Evolutionary conservation across 371 early-diverging fungal species (phyloP).

Genomic region (Apophysomyces elegans): DNA sequence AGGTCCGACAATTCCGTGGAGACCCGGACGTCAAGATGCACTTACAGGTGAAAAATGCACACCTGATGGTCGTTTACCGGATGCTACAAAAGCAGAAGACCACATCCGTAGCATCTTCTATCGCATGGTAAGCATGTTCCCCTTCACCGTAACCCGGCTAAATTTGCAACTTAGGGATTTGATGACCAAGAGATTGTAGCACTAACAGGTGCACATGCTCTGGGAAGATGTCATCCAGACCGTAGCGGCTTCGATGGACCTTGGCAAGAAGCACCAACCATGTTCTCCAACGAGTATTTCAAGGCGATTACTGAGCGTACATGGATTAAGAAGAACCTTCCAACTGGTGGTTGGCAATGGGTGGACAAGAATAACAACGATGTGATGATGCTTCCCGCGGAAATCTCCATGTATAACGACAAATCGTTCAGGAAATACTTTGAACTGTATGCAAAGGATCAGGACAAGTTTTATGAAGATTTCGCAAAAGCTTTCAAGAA

Average conservation of each 20-base stretch:
- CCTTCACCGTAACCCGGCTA: conserved; percentile 54
- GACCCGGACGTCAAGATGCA: conserved; percentile 84
- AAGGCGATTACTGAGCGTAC: conserved; percentile 75
- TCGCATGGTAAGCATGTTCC: conserved; percentile 78
- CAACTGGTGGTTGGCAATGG: conserved; percentile 86
- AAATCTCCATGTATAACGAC: conserved; percentile 56
- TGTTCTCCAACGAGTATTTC: conserved; percentile 90
- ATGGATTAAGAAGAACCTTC: conserved; percentile 80
- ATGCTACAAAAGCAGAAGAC: conserved; percentile 76
- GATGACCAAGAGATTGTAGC: conserved; percentile 96
- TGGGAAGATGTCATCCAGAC: conserved; percentile 93
- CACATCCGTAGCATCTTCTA: conserved; percentile 87
- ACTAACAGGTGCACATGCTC: conserved; percentile 90
- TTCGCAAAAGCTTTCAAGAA: conserved; percentile 85
- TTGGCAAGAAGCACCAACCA: conserved; percentile 90
- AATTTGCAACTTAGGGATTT: conserved; percentile 64
- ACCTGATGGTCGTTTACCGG: conserved; percentile 94
- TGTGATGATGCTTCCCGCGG: conserved; percentile 56
- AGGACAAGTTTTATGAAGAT: conserved; percentile 75
- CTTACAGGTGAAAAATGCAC: conserved; percentile 52
- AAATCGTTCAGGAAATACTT: conserved; percentile 78
- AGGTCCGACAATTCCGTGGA: conserved; percentile 87
- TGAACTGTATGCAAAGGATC: conserved; percentile 75
- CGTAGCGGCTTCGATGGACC: conserved; percentile 89
- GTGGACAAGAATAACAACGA: conserved; percentile 63